Base-by-base conservation (phyloP, 225 moss, liverwort and hornwort genomes). In the Neckera pumila region DNA sequence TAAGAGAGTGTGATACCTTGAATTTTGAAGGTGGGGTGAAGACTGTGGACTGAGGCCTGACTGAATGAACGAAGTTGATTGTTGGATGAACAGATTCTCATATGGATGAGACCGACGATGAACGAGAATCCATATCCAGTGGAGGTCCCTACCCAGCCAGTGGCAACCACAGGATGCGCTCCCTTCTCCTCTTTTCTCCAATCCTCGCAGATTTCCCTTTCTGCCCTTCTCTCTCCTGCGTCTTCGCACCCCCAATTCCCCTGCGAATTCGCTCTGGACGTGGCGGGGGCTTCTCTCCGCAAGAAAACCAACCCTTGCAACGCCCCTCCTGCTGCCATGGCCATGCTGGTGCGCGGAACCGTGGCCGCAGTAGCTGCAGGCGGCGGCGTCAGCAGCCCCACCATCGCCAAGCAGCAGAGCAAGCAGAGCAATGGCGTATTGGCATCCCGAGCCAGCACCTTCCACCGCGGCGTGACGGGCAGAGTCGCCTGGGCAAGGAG, bases 51-150 rank as follows among this genome's bases (percentile, higher is more conserved):
- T n/a, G n/a, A n/a, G n/a, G n/a, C n/a, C n/a, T n/a, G n/a, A n/a
- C n/a, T n/a, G n/a, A 12, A 58, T 45, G 73, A 72, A 72, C 57
- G 59, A 12, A 42, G n/a, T 36, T 51, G 30, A n/a, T 27, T 1
- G 0, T 0, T 38, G 72, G 72, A 83, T 54, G 83, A 53, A 54
- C 38, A 54, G 16, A 34, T 22, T 20, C 9, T 19, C 7, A 34
- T 61, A 76, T 34, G 85, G 47, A 64, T 57, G 19, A 54, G 28
- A n/a, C n/a, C n/a, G n/a, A 1, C 33, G 59, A 85, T 82, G 91
- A n/a, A 91, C 76, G 91, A 86, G 85, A 86, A 83, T 85, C 86
- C 72, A 86, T 88, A 92, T 92, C 92, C 90, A 79, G 86, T 90
- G 90, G 88, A 79, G 92, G 90, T 54, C 87, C 85, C 89, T 72